Percentiles rank a stretch among this genome's conserved stretches.
Conservation (phyloP, 768 basidiomycete genomes). For the Phlebiopsis flavidoalba region DNA sequence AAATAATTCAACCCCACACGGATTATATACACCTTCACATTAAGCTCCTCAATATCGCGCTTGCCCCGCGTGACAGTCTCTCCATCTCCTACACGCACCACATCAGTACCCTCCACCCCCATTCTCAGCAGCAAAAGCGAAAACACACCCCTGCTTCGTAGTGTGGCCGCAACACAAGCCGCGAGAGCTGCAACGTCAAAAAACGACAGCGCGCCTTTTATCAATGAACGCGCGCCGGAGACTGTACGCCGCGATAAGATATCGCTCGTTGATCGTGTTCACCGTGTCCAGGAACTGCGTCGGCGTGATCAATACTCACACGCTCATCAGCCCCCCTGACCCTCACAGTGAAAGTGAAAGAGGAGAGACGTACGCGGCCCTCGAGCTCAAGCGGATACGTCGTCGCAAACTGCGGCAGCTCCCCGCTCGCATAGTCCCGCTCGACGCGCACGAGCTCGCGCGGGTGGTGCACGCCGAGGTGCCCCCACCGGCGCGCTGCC, state of each 20-base stretch:
- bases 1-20: conserved; percentile 81
- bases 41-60: conserved; percentile 70
- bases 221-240: conserved; percentile 66
- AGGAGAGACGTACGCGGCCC: conserved; percentile 62
- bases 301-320: conserved; percentile 66
- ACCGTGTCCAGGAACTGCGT: conserved; percentile 88
- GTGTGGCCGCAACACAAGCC: conserved; percentile 63
- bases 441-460: conserved; percentile 91
- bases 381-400: conserved; percentile 91
- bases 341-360: not conserved
- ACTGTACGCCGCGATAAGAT: conserved; percentile 84
- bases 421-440: conserved; percentile 87
- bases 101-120: not conserved
- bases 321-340: not conserved
- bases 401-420: conserved; percentile 84
- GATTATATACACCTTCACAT: conserved; percentile 76
- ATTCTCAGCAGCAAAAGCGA: not conserved
- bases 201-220: conserved; percentile 76
- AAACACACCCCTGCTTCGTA: conserved; percentile 66
- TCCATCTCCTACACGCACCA: conserved; percentile 66
- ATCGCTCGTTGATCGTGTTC: conserved; percentile 82
- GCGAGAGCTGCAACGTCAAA: conserved; percentile 75
- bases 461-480: conserved; percentile 85
- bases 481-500: conserved; percentile 77
- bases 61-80: conserved; percentile 49